Evolutionary conservation across 2,329 filamentous ascomycete species (phyloP), one percentile per base, ranked within the genome.

Genomic region (Arthrobotrys pseudoclavata): DNA sequence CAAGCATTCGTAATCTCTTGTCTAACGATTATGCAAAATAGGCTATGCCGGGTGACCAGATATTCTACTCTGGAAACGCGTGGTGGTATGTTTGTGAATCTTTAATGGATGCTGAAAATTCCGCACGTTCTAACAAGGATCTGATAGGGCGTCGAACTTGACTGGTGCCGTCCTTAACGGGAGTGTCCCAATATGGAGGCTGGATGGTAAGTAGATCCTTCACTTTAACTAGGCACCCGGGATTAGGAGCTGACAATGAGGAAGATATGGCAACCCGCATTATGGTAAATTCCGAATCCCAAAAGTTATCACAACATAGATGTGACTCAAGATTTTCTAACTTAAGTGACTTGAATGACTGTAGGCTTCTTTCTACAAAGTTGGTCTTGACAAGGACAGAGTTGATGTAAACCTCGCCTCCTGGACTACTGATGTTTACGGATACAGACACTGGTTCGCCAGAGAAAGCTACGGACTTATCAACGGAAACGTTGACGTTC

Each of bases 151-250:
- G 34, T 34, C 24, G 18, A 85, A 85, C 76, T 86, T 91, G 15
- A 84, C 84, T 66, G 84, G 81, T 57, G 88, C 88, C 26, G 84
- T 91, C 22, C 78, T 84, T 67, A 87, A 87, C 79, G 85, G 87
- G 15, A 86, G 82, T 4, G 80, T 87, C 4, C 80, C 83, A 1
- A 81, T 83, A 53, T 69, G 81, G 12, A 84, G 86, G 3, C 62
- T 87, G 15, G 83, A 87, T 47, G 74, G 74, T 77, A 68, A 22
- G 86, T 71, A 18, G 26, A 52, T 47, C 50, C 34, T 57, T 60
- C 55, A 42, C 50, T 34, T 18, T 34, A 60, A 48, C 10, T 42
- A 52, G 34, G 34, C 64, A 34, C 7, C 47, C 24, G 48, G 34
- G 9, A 31, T 48, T 24, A 22, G 42, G 22, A 37, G 10, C 55